Evolutionary conservation across 257 asterid genomes (phyloP), one percentile per base, ranked within the genome.

Genomic region (Henckelia pumila): DNA sequence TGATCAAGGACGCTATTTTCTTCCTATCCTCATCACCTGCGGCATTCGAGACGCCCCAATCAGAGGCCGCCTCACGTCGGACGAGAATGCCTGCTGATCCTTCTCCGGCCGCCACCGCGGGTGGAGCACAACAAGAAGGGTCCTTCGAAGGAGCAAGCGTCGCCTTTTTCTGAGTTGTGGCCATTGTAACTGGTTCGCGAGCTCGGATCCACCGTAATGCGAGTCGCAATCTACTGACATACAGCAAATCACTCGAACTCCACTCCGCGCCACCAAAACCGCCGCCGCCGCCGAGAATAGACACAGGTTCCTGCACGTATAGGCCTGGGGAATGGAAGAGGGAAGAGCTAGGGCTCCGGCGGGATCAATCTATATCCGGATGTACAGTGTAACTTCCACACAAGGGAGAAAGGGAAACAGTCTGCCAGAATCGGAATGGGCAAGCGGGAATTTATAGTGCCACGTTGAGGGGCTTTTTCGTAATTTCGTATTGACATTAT

Each of bases 181-280:
- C 81, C 81, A 77, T 77, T 77, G 78, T 35, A 77, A 72, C 64
- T 69, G 86, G 66, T 81, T 81, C 19, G 79, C 76, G n/a, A 84
- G 73, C 79, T 76, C 76, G 71, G 64, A 78, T 63, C 75, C 79
- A 69, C 81, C 82, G 81, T 65, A 79, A 66, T 76, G 57, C 56
- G 76, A 55, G 67, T 56, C 63, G 32, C 71, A 61, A 55, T 68
- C 73, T 75, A 75, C 82, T 81, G 86, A 81, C 83, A 81, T 81
- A 76, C 86, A 81, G 83, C 74, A 71, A 47, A n/a, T 44, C 24
- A 56, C 62, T 33, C 49, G 53, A 40, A 57, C 69, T 62, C 64
- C 16, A 4, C 64, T 40, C 2, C 50, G 6, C 17, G 6, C 50
- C 50, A 13, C n/a, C 50, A 13, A 13, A 10, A 40, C 50, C 50